Evolutionary conservation across 2,329 filamentous ascomycete species (phyloP), one percentile per base, ranked within the genome.

Genomic region (Pleoardoris graminearum): DNA sequence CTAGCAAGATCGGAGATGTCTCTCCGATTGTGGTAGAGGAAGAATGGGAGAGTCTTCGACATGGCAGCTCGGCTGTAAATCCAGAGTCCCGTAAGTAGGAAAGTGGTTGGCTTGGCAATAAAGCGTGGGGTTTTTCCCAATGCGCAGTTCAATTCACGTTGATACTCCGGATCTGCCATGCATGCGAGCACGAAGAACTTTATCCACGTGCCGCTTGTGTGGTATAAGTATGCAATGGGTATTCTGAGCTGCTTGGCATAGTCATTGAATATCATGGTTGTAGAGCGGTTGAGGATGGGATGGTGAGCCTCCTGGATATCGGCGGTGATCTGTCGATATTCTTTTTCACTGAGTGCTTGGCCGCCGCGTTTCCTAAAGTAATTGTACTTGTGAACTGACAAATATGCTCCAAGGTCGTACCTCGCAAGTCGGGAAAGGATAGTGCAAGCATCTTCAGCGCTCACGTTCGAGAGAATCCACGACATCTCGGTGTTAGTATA

Each of bases 121-220:
- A 74, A 41, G 3, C 54, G 56, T 11, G 72, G 71, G 21, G 73
- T 71, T 17, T 58, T 47, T 38, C 66, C 62, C 46, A 79, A 70
- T 43, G 77, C 74, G 60, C 77, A 76, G 51, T 77, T 72, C 39
- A 82, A 69, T 49, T 82, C 80, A 54, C 79, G 69, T 55, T 81
- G 76, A 53, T 78, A 80, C 56, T 82, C 80, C 0, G 78, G 75
- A 58, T 82, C 80, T 2, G 80, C 80, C 56, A 82, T 74, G 17
- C 79, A 68, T 10, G 80, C 77, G 37, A 81, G 74, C 7, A 79
- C 67, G 29, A 79, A 67, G 58, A 81, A 80, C 48, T 82, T 82
- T 54, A 78, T 65, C 49, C 73, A 69, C 2, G 72, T 66, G 1
- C 77, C 77, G 1, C 77, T 35, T 3, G 65, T 66, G 48, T 80